These are phyloP conservation scores for Dendrobium catenatum DNA, from an alignment of 106 monocot genomes.

Conservation along the genomic window DNA sequence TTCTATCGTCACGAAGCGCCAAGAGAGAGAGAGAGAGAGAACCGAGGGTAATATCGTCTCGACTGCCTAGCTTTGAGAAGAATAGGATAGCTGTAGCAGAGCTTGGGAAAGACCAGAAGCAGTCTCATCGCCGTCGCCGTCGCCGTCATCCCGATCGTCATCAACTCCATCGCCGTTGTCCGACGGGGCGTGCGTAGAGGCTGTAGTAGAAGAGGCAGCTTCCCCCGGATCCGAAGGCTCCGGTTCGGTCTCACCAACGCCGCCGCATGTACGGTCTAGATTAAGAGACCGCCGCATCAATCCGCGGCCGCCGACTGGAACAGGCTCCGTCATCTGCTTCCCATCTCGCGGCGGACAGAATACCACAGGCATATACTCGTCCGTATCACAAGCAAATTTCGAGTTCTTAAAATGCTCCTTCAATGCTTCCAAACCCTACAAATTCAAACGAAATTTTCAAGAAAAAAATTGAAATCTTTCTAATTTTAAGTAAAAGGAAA, in stretches of 20 bases:
- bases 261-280: background rate
- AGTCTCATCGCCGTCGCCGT: conserved; percentile 2
- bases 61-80: background rate
- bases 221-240: background rate
- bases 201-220: background rate
- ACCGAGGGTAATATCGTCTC: background rate
- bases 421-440: conserved; percentile 93
- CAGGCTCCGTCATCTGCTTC: conserved; percentile 52
- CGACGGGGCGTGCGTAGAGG: conserved; percentile 9
- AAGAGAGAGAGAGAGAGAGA: background rate
- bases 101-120: conserved; percentile 6
- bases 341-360: conserved; percentile 91
- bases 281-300: background rate
- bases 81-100: background rate
- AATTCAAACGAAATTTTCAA: no score
- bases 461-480: no score
- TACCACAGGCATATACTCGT: conserved; percentile 96
- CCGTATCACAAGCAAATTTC: conserved; percentile 89
- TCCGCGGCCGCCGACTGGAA: conserved; percentile 49
- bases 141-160: background rate
- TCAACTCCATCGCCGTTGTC: conserved; percentile 5
- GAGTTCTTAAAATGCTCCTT: conserved; percentile 96
- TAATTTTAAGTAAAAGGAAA: background rate
- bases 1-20: background rate
- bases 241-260: background rate